These are phyloP conservation scores for Herpotrichia juniperi DNA, from an alignment of 2,329 filamentous ascomycete genomes.

Conservation along the genomic window DNA sequence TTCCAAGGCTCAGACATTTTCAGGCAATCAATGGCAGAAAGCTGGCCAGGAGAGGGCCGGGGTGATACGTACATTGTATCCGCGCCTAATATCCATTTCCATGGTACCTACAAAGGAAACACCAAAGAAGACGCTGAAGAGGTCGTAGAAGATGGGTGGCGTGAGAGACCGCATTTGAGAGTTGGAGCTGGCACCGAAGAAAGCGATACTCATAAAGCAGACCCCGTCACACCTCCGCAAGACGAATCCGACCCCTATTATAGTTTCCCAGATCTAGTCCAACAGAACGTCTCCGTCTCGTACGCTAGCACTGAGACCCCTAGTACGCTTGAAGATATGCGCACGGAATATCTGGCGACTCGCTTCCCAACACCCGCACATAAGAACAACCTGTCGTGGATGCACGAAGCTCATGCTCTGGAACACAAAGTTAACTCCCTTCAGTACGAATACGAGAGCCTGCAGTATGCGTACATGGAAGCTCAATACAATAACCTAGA, in stretches of 20 bases:
- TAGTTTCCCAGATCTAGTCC: too few species aligned
- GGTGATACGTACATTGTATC: slow-evolving; percentile 20
- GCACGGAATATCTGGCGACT: not conserved
- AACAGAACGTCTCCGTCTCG: too few species aligned
- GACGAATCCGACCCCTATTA: too few species aligned
- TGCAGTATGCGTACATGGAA: too few species aligned
- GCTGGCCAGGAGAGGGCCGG: slow-evolving; percentile 14
- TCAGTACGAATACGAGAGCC: too few species aligned
- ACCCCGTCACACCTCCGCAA: too few species aligned
- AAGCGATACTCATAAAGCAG: not conserved
- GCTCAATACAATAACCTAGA: too few species aligned
- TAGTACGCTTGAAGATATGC: not conserved
- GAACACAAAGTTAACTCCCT: not conserved
- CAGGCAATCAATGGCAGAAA: too few species aligned
- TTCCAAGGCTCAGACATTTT: too few species aligned
- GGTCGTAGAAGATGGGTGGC: not conserved
- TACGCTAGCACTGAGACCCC: not conserved
- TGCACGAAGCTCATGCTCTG: not conserved
- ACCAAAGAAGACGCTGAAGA: not conserved
- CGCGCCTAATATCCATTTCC: slow-evolving; percentile 6
- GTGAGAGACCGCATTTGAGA: not conserved
- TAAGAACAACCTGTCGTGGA: not conserved
- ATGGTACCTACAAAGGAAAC: not conserved
- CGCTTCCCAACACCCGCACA: not conserved
- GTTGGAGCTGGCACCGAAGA: not conserved